These are phyloP conservation scores for Pseudevernia furfuracea DNA, from an alignment of 495 filamentous ascomycete genomes.

Conservation along the genomic window DNA sequence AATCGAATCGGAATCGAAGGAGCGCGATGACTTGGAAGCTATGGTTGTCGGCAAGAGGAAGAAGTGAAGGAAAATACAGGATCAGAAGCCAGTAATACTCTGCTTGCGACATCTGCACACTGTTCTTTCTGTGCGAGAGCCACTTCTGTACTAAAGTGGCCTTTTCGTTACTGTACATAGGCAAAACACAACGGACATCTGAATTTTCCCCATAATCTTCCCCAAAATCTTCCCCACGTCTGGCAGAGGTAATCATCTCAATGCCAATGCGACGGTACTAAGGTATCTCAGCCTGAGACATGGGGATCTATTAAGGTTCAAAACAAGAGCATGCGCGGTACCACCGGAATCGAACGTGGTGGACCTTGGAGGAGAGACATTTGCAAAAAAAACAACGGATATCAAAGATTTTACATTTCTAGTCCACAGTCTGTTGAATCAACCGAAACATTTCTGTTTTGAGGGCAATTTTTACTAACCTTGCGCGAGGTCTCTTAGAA, in stretches of 20 bases:
- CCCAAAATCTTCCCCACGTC: background rate
- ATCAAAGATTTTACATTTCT: background rate
- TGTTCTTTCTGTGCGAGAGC: background rate
- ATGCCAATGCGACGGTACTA: background rate
- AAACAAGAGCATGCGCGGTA: background rate
- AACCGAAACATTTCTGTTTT: background rate
- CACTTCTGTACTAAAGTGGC: background rate
- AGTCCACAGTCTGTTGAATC: background rate
- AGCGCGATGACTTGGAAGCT: conserved; percentile 75
- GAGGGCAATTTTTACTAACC: background rate
- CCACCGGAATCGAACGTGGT: background rate
- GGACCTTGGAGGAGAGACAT: background rate
- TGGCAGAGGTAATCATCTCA: background rate
- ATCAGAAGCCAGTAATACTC: background rate
- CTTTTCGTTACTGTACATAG: background rate
- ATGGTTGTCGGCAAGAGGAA: conserved; percentile 55
- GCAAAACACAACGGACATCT: background rate
- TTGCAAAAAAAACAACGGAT: background rate
- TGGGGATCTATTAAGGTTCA: background rate
- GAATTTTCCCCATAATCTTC: background rate
- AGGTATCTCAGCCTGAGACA: background rate
- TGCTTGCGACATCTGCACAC: background rate
- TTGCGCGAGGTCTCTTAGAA: background rate
- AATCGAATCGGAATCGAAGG: conserved; percentile 72
- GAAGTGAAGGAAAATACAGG: background rate